Evolutionary conservation across 2,329 filamentous ascomycete species (phyloP).

Genomic region (Talaromyces sp.): DNA sequence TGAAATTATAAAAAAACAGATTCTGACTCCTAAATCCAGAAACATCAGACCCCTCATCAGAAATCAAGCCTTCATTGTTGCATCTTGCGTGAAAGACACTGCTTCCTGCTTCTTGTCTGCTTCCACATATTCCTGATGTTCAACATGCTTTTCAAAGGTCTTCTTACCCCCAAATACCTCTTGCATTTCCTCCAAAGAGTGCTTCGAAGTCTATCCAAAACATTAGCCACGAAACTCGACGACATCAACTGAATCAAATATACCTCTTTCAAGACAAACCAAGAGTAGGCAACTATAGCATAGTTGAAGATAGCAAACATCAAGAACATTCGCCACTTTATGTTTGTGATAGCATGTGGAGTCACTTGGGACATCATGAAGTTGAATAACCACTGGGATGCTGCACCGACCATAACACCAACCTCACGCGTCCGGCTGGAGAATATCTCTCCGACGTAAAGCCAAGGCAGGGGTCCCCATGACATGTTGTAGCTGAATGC

Average conservation of each 20-base stretch:
- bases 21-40: too few relatives aligned
- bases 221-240: background rate
- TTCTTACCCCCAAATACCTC: conserved; percentile 34
- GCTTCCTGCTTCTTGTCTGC: background rate
- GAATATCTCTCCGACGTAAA: conserved; percentile 43
- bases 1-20: too few relatives aligned
- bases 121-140: conserved; percentile 2
- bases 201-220: conserved; percentile 42
- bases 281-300: conserved; percentile 48
- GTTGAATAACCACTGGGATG: conserved; percentile 45
- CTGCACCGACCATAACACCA: conserved; percentile 38
- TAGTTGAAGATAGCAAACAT: conserved; percentile 56
- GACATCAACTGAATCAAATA: background rate
- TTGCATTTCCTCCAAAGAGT: conserved; percentile 51
- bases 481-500: conserved; percentile 47
- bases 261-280: conserved; percentile 47
- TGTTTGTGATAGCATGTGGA: conserved; percentile 48
- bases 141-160: conserved; percentile 14
- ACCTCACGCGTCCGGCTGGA: conserved; percentile 40
- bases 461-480: conserved; percentile 42
- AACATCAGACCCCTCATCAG: background rate
- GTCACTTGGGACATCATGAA: conserved; percentile 45
- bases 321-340: conserved; percentile 54
- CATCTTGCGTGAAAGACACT: background rate
- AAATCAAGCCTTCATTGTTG: background rate